phyloP scores from a whole-genome alignment of 371 early-diverging fungal species.

The Apophysomyces trapeziformis region DNA sequence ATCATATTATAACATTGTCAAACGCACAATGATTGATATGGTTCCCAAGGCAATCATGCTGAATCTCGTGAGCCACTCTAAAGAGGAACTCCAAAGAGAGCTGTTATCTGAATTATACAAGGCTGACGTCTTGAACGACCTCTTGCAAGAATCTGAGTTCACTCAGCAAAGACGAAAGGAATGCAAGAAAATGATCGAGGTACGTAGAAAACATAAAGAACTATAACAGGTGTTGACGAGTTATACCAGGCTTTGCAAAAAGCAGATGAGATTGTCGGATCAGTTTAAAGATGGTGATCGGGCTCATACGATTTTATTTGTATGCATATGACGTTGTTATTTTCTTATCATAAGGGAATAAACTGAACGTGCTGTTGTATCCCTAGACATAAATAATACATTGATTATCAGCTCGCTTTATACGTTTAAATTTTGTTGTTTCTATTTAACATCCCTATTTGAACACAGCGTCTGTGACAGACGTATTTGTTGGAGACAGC shows the following conservation, averaged over 20 bases:
- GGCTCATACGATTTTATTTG: too few relatives aligned
- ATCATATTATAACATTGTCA: slow-evolving; percentile 97
- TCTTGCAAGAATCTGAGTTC: slow-evolving; percentile 94
- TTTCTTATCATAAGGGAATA: too few relatives aligned
- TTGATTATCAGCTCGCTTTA: too few relatives aligned
- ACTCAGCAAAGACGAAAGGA: slow-evolving; percentile 92
- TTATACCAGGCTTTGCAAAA: slow-evolving; percentile 75
- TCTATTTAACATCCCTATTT: too few relatives aligned
- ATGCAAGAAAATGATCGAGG: slow-evolving; percentile 97
- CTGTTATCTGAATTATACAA: slow-evolving; percentile 97
- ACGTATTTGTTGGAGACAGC: too few relatives aligned
- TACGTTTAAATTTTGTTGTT: too few relatives aligned
- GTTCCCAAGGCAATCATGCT: slow-evolving; percentile 99
- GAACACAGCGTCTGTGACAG: too few relatives aligned
- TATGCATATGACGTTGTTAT: too few relatives aligned
- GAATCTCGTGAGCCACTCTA: slow-evolving; percentile 90
- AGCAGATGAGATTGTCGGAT: slow-evolving; percentile 89
- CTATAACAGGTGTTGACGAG: background rate
- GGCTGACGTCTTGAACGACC: slow-evolving; percentile 85
- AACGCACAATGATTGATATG: slow-evolving; percentile 96
- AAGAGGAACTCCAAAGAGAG: slow-evolving; percentile 95
- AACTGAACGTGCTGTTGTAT: too few relatives aligned
- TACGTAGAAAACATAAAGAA: slow-evolving; percentile 4
- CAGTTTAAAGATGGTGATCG: slow-evolving; percentile 41
- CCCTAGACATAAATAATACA: too few relatives aligned